These are phyloP conservation scores for Fomitopsis schrenkii DNA, from an alignment of 1,284 basidiomycete genomes.

Conservation along the genomic window DNA sequence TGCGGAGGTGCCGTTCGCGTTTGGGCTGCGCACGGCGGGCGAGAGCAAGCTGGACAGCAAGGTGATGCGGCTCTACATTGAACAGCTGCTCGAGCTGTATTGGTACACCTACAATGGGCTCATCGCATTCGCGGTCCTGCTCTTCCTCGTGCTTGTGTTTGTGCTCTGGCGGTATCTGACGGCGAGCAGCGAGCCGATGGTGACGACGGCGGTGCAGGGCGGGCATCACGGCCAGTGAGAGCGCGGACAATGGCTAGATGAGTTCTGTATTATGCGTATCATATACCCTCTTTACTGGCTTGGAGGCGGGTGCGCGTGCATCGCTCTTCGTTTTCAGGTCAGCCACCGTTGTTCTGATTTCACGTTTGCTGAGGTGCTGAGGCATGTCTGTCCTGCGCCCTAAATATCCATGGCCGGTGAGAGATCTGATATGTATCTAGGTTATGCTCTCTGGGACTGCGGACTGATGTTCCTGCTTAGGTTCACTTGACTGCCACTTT, in stretches of 20 bases:
- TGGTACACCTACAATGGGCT: slow-evolving; percentile 19
- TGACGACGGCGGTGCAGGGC: background rate
- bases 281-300: background rate
- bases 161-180: background rate
- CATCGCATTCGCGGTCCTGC: slow-evolving; percentile 16
- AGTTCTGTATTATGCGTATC: background rate
- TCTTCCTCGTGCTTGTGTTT: background rate
- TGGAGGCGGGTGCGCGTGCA: background rate
- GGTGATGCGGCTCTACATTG: slow-evolving; percentile 30
- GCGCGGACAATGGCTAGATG: background rate
- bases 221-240: slow-evolving; percentile 1
- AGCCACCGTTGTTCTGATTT: too few species aligned
- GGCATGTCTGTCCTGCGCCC: too few species aligned
- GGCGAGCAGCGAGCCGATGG: background rate
- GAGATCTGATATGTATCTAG: too few species aligned
- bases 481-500: background rate
- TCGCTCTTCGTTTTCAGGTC: background rate
- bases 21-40: slow-evolving; percentile 29
- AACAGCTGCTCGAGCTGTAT: slow-evolving; percentile 31
- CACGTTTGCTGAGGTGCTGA: too few species aligned
- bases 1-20: slow-evolving; percentile 31
- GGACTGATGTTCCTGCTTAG: too few species aligned
- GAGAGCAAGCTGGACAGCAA: slow-evolving; percentile 30
- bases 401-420: too few species aligned
- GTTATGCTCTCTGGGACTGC: too few species aligned